Percentiles rank a stretch among this genome's conserved stretches.
Conservation (phyloP, 2,329 filamentous ascomycete genomes). For the Fusarium nurragi region DNA sequence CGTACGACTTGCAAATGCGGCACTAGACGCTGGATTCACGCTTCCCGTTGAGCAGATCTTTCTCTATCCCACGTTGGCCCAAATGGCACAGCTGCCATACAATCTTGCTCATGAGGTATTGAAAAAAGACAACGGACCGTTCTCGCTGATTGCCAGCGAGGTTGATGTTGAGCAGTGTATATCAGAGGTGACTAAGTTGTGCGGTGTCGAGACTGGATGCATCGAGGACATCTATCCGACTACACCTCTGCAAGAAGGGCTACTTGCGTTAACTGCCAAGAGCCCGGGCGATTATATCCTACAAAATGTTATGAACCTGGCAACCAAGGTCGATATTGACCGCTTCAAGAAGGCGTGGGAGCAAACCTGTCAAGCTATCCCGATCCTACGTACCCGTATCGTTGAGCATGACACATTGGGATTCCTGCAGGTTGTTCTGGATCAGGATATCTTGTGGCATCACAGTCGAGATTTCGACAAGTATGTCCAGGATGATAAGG, state of each 20-base stretch:
- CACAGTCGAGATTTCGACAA: background rate
- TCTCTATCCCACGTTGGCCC: slow-evolving; percentile 1
- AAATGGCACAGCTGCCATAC: slow-evolving; percentile 11
- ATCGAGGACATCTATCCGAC: slow-evolving; percentile 9
- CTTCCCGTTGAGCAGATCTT: slow-evolving; percentile 11
- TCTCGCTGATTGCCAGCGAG: slow-evolving; percentile 4
- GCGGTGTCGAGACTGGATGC: background rate
- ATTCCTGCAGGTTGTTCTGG: slow-evolving; percentile 1
- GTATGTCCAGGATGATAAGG: slow-evolving; percentile 1
- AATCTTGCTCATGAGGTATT: background rate
- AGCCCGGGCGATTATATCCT: slow-evolving; percentile 4
- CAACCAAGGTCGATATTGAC: background rate
- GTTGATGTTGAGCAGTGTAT: slow-evolving; percentile 1
- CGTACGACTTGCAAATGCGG: slow-evolving; percentile 1
- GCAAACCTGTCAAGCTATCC: background rate
- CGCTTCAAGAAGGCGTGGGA: slow-evolving; percentile 2
- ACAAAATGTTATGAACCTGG: background rate
- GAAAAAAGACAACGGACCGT: background rate
- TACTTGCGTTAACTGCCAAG: slow-evolving; percentile 11
- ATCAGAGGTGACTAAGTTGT: background rate
- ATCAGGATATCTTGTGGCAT: background rate
- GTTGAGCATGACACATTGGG: slow-evolving; percentile 1
- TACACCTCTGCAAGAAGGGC: slow-evolving; percentile 6
- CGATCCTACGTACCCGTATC: slow-evolving; percentile 9
- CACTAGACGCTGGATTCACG: background rate